Evolutionary conservation across 2,329 filamentous ascomycete species (phyloP).

Genomic region (Microthyrium microscopicum): DNA sequence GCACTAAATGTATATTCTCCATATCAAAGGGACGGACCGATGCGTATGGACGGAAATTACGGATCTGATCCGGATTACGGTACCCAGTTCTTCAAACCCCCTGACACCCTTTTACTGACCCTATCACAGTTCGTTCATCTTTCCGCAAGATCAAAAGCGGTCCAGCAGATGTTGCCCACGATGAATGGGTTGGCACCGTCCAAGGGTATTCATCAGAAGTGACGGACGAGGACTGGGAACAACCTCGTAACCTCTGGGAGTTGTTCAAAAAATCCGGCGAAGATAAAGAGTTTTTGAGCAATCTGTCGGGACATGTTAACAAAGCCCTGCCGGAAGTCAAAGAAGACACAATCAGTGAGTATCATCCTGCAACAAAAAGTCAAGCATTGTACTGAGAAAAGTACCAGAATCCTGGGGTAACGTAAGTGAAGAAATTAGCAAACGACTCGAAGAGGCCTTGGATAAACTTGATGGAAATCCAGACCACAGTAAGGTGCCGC

Average conservation of each 20-base stretch:
- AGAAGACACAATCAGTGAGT: not conserved
- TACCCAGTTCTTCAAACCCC: conserved; percentile 16
- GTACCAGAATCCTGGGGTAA: not conserved
- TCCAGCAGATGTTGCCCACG: not conserved
- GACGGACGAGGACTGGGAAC: not conserved
- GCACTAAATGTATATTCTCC: conserved; percentile 16
- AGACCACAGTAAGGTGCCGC: no score
- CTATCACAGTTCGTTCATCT: not conserved
- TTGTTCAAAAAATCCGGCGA: not conserved
- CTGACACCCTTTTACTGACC: no score
- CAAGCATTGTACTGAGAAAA: not conserved
- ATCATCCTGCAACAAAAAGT: not conserved
- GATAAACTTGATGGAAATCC: no score
- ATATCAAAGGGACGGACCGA: conserved; percentile 17
- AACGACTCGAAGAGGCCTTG: not conserved
- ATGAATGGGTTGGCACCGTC: not conserved
- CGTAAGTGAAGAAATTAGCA: not conserved
- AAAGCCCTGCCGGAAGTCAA: not conserved
- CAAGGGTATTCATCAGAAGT: not conserved
- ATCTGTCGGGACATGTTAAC: not conserved
- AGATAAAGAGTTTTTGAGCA: not conserved
- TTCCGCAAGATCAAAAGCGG: not conserved
- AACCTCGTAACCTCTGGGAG: not conserved
- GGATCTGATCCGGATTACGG: conserved; percentile 29
- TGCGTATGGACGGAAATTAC: conserved; percentile 26